Evolutionary conservation across 2,329 filamentous ascomycete species (phyloP), one percentile per base, ranked within the genome.

Genomic region (Tolypocladium album): DNA sequence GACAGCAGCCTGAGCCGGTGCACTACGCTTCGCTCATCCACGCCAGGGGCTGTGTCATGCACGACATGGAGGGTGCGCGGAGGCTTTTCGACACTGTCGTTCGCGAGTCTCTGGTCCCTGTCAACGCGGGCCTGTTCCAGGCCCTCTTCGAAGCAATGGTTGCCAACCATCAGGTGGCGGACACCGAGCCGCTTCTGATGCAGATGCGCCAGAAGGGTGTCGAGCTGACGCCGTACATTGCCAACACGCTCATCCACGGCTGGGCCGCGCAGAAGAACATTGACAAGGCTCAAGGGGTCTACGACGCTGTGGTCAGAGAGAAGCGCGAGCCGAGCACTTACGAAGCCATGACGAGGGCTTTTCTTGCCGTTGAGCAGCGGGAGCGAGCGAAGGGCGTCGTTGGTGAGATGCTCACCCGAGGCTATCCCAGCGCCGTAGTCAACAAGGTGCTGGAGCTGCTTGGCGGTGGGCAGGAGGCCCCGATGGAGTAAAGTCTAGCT

Each of bases 121-220:
- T 88, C 42, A 91, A 92, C 68, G 87, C 93, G 1, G 96, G 90
- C 69, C 80, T 99, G 56, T 99, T 95, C 79, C 94, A 99, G 76
- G 92, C 94, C 7, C 82, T 97, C n/a, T 93, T 97, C 64, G 94
- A 99, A 74, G 87, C 90, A 22, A 93, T 97, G 86, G 94, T 97
- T 57, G 93, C 93, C 71, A 97, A 97, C 75, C 90, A 96, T 74
- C 81, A 84, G 62, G 92, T 97, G 52, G 78, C 80, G 36, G 87
- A 88, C 62, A 93, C 91, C 0, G 86, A 92, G 68, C 74, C 85
- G 0, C 75, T 96, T 9, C 83, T 97, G 22, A 76, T 77, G 27
- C 82, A 90, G 66, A 97, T 99, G 94, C 81, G 79, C 59, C 73
- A 77, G 57, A 85, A 84, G 61, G 78, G 85, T 43, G 87, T 99